Conservation (phyloP, 148 eudicot species). For the Fallopia convolvulus region DNA sequence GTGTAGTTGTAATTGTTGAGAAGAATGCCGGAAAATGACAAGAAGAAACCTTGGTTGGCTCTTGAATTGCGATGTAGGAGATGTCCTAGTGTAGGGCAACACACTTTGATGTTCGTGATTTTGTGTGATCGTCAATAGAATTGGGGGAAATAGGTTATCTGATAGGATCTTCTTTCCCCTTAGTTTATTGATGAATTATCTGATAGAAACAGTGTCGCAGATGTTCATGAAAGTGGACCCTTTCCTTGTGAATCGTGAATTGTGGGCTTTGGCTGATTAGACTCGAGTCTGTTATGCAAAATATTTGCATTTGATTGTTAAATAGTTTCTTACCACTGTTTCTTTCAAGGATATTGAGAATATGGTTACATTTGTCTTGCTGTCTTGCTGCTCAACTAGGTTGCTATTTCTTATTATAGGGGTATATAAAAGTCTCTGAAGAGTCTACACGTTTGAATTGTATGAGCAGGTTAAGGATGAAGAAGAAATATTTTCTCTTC, state of each 20-base stretch:
- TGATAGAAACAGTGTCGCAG: neutral
- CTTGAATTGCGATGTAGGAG: neutral
- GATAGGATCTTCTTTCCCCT: neutral
- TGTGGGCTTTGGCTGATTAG: neutral
- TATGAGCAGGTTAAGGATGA: constrained; percentile 62
- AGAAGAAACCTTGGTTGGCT: neutral
- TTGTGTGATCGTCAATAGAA: neutral
- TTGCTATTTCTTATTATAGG: neutral
- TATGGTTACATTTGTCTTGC: neutral
- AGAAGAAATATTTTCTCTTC: constrained; percentile 38
- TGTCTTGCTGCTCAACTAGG: neutral
- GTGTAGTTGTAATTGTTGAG: neutral
- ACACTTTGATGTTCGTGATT: neutral
- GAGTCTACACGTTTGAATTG: neutral
- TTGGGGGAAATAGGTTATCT: neutral
- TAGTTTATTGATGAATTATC: neutral
- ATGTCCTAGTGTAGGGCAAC: neutral
- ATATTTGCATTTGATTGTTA: neutral
- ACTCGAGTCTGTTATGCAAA: neutral
- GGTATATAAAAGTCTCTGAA: neutral
- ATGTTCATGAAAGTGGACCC: neutral
- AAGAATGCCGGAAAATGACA: neutral
- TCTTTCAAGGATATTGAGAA: neutral
- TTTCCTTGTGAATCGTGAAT: neutral
- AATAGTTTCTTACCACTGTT: neutral